Base-by-base conservation (phyloP, 2,329 filamentous ascomycete genomes). In the Clonostachys sp. region DNA sequence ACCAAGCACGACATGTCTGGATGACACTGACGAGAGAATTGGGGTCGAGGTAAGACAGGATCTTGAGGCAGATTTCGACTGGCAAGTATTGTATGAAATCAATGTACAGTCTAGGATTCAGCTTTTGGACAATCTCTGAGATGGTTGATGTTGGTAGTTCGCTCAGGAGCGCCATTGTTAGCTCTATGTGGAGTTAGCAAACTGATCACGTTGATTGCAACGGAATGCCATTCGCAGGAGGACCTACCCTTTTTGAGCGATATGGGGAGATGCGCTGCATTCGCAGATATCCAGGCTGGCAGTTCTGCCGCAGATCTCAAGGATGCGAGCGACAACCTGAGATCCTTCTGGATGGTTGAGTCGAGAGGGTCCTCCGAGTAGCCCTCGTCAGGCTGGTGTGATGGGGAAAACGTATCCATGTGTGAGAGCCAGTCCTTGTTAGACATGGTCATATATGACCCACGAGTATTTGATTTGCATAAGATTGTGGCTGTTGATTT, bases 31-130 rank as follows among this genome's bases (percentile, higher is more conserved):
- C 76, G 38, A 99, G 75, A 1, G 91, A 94, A 30, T 83, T 65
- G 1, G 91, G 87, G 47, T 91, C 87, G 44, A 99, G 83, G 60
- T 91, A 94, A 14, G 87, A 85, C 41, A 99, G 84, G 41, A 97
- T 86, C 59, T 95, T 87, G 41, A 94, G 84, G 51, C 90, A 95
- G 57, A 99, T 87, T 64, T 99, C 94, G 24, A 89, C 83, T 0
- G 94, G 94, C 1, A 99, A 80, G 58, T 89, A 84, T 53, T 82
- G 74, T 40, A 96, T 83, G 47, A 96, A 96, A 67, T 99, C 89
- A 68, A 96, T 92, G 66, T 96, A 91, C 4, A 97, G 83, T 45
- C 91, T 79, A 5, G 91, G 89, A 52, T 85, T 87, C 16, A 96
- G 72, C 53, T 86, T 81, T 47, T 91, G 81, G 42, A 96, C 89